These are phyloP conservation scores for Colletotrichum spaethianum DNA, from an alignment of 2,329 filamentous ascomycete species.

Conservation along the genomic window DNA sequence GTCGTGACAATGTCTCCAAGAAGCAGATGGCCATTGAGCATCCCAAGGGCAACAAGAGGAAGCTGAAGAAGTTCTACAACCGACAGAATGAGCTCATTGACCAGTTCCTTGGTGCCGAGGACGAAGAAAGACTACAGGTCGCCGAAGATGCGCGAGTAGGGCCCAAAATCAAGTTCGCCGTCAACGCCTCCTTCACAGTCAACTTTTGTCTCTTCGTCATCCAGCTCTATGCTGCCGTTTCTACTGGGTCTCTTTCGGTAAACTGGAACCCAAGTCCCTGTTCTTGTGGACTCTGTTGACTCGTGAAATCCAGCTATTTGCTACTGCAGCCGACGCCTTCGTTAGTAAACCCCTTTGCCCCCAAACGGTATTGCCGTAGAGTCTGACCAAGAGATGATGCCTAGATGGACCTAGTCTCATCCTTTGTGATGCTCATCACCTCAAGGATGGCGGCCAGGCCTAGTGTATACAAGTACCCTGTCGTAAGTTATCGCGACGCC, in stretches of 20 bases:
- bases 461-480: constrained; percentile 74
- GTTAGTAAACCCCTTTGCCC: constrained; percentile 51
- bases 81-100: constrained; percentile 65
- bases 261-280: constrained; percentile 6
- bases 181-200: constrained; percentile 65
- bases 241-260: constrained; percentile 69
- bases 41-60: constrained; percentile 59
- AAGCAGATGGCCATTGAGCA: constrained; percentile 64
- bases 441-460: constrained; percentile 71
- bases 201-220: constrained; percentile 70
- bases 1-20: constrained; percentile 56
- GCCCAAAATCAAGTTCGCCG: constrained; percentile 66
- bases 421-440: constrained; percentile 73
- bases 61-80: constrained; percentile 63
- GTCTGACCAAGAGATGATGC: constrained; percentile 41
- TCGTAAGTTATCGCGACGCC: constrained; percentile 54
- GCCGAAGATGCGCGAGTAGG: constrained; percentile 66
- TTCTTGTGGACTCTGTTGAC: constrained; percentile 26
- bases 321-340: constrained; percentile 76
- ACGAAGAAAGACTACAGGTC: constrained; percentile 67
- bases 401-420: constrained; percentile 74
- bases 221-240: constrained; percentile 71
- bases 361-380: not conserved
- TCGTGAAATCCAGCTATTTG: constrained; percentile 62
- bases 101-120: constrained; percentile 67